These are phyloP conservation scores for Dimocarpus longan DNA, from an alignment of 345 rosid species.

Conservation along the genomic window DNA sequence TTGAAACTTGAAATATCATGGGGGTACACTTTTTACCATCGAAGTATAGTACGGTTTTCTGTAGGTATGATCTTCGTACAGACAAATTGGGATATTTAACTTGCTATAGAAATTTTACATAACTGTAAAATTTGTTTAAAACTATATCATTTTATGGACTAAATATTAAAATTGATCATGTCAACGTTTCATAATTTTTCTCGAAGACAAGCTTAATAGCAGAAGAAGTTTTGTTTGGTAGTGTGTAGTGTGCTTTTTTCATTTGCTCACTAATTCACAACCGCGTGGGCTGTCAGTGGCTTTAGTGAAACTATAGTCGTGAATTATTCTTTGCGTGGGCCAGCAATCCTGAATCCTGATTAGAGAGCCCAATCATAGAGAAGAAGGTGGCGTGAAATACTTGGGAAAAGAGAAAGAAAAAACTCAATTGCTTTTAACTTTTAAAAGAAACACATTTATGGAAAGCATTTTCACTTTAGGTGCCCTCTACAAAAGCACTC, in stretches of 20 bases:
- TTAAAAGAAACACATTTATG: neutral
- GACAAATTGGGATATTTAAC: too few species aligned
- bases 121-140: too few species aligned
- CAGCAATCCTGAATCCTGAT: neutral
- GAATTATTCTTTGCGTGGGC: slow-evolving; percentile 11
- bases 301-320: neutral
- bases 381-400: neutral
- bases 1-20: too few species aligned
- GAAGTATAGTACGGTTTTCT: too few species aligned
- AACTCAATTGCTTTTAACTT: neutral
- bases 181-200: too few species aligned
- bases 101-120: too few species aligned
- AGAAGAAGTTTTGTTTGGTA: neutral
- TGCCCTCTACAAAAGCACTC: neutral
- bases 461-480: neutral
- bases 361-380: slow-evolving; percentile 2
- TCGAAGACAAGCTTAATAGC: too few species aligned
- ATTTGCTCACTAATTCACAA: neutral
- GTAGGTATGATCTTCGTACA: too few species aligned
- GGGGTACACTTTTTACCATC: too few species aligned
- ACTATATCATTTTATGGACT: too few species aligned
- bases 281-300: slow-evolving; percentile 16
- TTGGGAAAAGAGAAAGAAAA: too few species aligned
- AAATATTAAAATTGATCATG: too few species aligned
- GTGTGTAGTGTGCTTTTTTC: neutral